Evolutionary conservation across 2,329 filamentous ascomycete species (phyloP).

Genomic region (Ceratocystis variospora): DNA sequence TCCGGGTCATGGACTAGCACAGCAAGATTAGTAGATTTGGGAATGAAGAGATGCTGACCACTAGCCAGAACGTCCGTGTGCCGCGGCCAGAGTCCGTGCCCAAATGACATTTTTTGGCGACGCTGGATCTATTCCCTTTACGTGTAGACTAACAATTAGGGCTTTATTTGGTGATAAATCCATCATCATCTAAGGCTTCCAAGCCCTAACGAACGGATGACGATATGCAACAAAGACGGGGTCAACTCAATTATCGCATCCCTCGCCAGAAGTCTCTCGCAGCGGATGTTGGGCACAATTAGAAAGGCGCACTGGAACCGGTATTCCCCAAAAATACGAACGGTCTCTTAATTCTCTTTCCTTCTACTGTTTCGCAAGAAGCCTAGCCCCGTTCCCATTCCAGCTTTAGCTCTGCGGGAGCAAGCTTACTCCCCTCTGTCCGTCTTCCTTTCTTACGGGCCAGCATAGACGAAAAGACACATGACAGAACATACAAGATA

Average conservation of each 20-base stretch:
- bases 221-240: no score
- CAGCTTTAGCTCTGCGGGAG: neutral
- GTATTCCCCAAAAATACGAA: neutral
- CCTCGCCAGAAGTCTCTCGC: neutral
- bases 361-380: neutral
- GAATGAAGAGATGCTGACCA: neutral
- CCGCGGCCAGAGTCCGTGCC: neutral
- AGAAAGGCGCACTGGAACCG: neutral
- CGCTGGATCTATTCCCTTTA: neutral
- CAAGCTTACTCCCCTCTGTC: neutral
- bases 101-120: conserved; percentile 1
- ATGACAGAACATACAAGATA: neutral
- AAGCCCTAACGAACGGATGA: no score
- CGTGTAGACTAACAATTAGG: neutral
- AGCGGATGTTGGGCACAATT: neutral
- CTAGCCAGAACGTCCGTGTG: neutral
- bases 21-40: neutral
- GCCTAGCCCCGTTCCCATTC: neutral
- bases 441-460: neutral
- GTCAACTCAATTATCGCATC: neutral
- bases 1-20: neutral
- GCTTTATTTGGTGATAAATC: neutral
- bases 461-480: neutral
- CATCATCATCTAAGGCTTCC: no score
- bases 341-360: neutral